Conservation (phyloP, 352 stramenopile species). For the Globisporangium parvum region DNA sequence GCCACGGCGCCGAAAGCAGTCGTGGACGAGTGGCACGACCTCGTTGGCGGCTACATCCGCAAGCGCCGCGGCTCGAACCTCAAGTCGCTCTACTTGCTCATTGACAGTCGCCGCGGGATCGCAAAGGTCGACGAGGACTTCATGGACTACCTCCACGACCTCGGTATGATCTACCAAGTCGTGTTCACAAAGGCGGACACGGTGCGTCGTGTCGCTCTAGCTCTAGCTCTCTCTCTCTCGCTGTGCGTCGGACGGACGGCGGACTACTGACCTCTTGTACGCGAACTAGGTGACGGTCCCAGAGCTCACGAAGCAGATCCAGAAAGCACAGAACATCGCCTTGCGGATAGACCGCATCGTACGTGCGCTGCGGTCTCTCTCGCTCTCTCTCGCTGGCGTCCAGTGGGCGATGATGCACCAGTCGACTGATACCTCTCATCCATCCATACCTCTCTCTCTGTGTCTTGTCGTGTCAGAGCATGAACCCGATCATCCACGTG, state of each 20-base stretch:
- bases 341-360: conserved; percentile 50
- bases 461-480: conserved; percentile 32
- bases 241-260: not conserved
- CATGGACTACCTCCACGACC: conserved; percentile 80
- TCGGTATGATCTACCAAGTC: conserved; percentile 83
- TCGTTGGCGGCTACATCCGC: conserved; percentile 77
- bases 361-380: not conserved
- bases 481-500: conserved; percentile 80
- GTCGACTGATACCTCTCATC: not conserved
- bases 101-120: conserved; percentile 78
- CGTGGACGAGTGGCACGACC: conserved; percentile 69
- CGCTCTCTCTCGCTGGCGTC: not conserved
- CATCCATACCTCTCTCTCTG: no score
- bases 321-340: conserved; percentile 42
- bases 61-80: conserved; percentile 66
- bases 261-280: not conserved
- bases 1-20: conserved; percentile 66
- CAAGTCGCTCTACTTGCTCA: conserved; percentile 63
- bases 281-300: conserved; percentile 21
- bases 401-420: not conserved
- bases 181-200: conserved; percentile 90
- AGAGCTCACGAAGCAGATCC: conserved; percentile 44
- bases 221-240: not conserved
- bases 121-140: conserved; percentile 79
- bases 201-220: conserved; percentile 7